phyloP scores from a whole-genome alignment of 129 eudicot genomes.

The Helichrysum umbraculigerum region DNA sequence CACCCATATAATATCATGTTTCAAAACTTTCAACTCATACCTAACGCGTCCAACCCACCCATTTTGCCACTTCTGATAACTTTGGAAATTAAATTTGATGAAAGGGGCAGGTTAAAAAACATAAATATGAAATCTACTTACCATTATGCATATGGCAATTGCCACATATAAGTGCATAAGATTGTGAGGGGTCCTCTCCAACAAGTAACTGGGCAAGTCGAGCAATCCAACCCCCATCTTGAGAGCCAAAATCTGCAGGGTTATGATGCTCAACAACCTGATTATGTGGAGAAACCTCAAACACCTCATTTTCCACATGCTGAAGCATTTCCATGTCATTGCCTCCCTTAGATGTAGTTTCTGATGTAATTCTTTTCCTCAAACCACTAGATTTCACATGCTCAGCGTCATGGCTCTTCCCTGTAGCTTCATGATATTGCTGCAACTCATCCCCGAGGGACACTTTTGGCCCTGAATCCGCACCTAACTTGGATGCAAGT shows the following conservation, averaged over 20 bases:
- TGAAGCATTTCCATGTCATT: slow-evolving; percentile 45
- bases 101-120: not conserved
- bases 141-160: slow-evolving; percentile 98
- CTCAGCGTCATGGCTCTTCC: slow-evolving; percentile 77
- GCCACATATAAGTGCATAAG: slow-evolving; percentile 93
- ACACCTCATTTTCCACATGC: slow-evolving; percentile 35
- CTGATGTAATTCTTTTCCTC: slow-evolving; percentile 58
- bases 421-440: slow-evolving; percentile 35
- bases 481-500: slow-evolving; percentile 83
- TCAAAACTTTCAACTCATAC: not conserved
- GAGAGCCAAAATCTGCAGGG: slow-evolving; percentile 41
- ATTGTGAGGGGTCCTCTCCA: slow-evolving; percentile 92
- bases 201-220: slow-evolving; percentile 89
- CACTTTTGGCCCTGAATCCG: slow-evolving; percentile 78
- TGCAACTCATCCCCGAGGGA: slow-evolving; percentile 58
- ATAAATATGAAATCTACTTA: slow-evolving; percentile 28
- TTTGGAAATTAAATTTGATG: not conserved
- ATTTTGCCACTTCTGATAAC: not conserved
- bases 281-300: slow-evolving; percentile 39
- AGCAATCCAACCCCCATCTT: slow-evolving; percentile 91
- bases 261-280: slow-evolving; percentile 68
- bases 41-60: not conserved
- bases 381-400: slow-evolving; percentile 58
- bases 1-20: not conserved
- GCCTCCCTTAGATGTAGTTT: slow-evolving; percentile 41